phyloP scores from a whole-genome alignment of 345 rosid species.

The Clarkia xantiana region DNA sequence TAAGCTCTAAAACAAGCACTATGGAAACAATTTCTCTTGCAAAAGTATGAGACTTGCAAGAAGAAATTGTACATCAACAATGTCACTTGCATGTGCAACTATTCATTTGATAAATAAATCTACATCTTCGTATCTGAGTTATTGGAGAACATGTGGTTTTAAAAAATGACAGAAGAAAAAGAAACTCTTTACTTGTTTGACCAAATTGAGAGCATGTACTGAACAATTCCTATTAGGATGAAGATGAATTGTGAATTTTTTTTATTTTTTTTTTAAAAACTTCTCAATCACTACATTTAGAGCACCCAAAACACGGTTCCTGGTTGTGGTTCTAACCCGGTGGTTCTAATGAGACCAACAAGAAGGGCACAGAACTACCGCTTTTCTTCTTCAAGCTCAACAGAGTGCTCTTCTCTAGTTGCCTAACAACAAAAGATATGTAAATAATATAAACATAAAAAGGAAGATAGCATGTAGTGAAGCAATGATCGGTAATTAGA shows the following conservation, averaged over 20 bases:
- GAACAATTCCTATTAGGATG: background rate
- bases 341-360: conserved; percentile 58
- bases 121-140: too few species aligned
- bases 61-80: too few species aligned
- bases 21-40: too few species aligned
- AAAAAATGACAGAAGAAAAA: too few species aligned
- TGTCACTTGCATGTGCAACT: too few species aligned
- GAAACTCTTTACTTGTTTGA: too few species aligned
- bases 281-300: conserved; percentile 30
- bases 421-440: conserved; percentile 29
- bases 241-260: background rate
- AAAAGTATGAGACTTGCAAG: too few species aligned
- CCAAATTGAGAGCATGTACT: background rate
- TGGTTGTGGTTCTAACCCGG: too few species aligned
- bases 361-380: conserved; percentile 74
- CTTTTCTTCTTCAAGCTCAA: conserved; percentile 51
- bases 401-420: conserved; percentile 70
- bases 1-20: too few species aligned
- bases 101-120: too few species aligned
- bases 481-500: background rate
- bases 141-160: too few species aligned
- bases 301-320: conserved; percentile 62
- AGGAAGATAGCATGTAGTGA: background rate
- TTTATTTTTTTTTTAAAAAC: too few species aligned
- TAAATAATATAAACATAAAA: background rate